Conservation (phyloP, 2,329 filamentous ascomycete species). For the Xylariaceae sp. region DNA sequence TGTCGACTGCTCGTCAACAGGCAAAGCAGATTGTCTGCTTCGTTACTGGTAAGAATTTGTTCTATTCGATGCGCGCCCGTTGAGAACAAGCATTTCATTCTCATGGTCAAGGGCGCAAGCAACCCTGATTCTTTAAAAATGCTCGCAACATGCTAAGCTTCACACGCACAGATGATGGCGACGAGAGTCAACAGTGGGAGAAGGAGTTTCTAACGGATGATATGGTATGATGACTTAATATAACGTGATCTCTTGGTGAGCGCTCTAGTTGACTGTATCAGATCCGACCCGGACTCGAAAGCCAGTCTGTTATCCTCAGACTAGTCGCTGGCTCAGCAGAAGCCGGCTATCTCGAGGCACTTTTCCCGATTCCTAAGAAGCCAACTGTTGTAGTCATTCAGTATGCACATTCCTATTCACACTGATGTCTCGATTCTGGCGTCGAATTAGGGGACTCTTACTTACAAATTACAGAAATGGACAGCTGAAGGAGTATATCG, state of each 20-base stretch:
- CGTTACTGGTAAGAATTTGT: conserved; percentile 57
- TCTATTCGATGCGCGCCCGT: background rate
- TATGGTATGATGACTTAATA: conserved; percentile 38
- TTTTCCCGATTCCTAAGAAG: conserved; percentile 73
- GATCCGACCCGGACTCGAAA: conserved; percentile 51
- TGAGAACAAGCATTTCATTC: background rate
- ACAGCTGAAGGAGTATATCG: conserved; percentile 70
- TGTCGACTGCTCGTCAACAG: conserved; percentile 66
- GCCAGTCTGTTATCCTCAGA: conserved; percentile 63
- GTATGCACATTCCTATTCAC: conserved; percentile 36
- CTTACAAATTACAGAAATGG: conserved; percentile 52
- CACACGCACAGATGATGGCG: conserved; percentile 54
- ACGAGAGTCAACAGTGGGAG: conserved; percentile 69
- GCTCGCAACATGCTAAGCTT: conserved; percentile 1
- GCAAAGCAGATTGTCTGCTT: conserved; percentile 80
- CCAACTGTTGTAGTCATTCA: conserved; percentile 76
- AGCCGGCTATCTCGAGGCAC: conserved; percentile 72
- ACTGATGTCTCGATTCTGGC: background rate
- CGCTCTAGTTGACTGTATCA: conserved; percentile 30
- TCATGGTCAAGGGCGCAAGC: background rate
- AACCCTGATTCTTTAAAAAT: background rate
- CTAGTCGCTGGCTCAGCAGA: conserved; percentile 70
- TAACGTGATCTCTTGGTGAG: background rate
- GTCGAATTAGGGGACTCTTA: background rate
- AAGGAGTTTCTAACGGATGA: conserved; percentile 57